These are phyloP conservation scores for Pythium pyrilobum DNA, from an alignment of 352 stramenopile genomes.

Conservation along the genomic window DNA sequence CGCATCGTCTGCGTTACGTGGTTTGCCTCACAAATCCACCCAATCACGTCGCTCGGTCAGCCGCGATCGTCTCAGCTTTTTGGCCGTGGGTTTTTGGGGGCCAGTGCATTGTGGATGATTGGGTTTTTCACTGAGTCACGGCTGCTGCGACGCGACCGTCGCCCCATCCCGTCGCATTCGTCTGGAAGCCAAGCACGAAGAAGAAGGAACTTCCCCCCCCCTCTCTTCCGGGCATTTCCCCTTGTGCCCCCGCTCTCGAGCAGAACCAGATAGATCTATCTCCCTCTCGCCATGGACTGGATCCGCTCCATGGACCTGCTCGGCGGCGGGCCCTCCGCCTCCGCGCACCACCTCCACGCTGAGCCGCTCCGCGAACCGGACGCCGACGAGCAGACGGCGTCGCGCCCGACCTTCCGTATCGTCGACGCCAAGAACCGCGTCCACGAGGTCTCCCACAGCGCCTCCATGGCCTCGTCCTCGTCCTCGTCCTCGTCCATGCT, in stretches of 20 bases:
- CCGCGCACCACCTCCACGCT: not conserved
- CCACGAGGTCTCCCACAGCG: slow-evolving; percentile 33
- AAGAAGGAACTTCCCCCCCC: no score
- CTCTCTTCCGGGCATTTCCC: slow-evolving; percentile 2
- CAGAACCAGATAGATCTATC: not conserved
- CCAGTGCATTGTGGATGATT: no score
- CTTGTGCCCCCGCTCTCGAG: not conserved
- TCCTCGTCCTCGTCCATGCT: slow-evolving; percentile 4
- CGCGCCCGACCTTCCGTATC: slow-evolving; percentile 55
- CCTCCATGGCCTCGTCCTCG: not conserved
- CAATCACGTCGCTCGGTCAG: slow-evolving; percentile 7
- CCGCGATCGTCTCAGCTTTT: slow-evolving; percentile 7
- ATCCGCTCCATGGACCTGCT: slow-evolving; percentile 11
- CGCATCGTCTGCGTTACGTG: slow-evolving; percentile 11
- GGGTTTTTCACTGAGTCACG: slow-evolving; percentile 22
- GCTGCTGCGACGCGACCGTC: slow-evolving; percentile 5
- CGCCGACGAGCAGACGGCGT: slow-evolving; percentile 12
- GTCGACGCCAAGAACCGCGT: slow-evolving; percentile 72
- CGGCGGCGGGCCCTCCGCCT: not conserved
- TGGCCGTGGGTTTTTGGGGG: slow-evolving; percentile 17
- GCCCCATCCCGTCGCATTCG: slow-evolving; percentile 7
- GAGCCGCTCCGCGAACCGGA: slow-evolving; percentile 14
- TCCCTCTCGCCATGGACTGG: slow-evolving; percentile 16
- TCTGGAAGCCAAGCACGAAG: no score
- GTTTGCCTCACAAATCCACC: slow-evolving; percentile 4